phyloP scores from a whole-genome alignment of 345 rosid species.

The Triadica sebifera region DNA sequence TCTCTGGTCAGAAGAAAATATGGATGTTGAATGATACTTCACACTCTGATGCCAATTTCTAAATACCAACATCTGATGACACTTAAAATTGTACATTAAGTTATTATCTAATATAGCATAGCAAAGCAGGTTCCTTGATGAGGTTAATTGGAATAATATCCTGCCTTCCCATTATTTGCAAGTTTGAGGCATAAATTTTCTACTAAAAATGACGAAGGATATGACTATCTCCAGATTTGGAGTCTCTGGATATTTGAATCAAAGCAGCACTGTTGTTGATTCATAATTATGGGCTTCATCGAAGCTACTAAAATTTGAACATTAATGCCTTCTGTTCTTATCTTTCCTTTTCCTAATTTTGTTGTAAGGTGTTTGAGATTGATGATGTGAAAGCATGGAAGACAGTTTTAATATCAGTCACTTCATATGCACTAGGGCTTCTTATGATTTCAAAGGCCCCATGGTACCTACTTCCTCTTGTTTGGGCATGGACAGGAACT shows the following conservation, averaged over 20 bases:
- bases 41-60: neutral
- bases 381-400: constrained; percentile 83
- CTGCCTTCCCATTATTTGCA: neutral
- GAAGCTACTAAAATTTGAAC: neutral
- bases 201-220: neutral
- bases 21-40: constrained; percentile 15
- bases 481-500: constrained; percentile 99
- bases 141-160: neutral
- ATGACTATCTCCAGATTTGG: neutral
- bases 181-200: neutral
- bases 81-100: neutral
- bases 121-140: neutral
- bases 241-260: neutral
- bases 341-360: constrained; percentile 11
- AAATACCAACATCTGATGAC: neutral
- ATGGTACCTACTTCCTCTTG: constrained; percentile 90
- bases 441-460: constrained; percentile 84
- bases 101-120: neutral
- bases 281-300: neutral
- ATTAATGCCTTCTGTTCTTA: constrained; percentile 2
- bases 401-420: constrained; percentile 69
- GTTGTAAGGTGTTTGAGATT: constrained; percentile 75
- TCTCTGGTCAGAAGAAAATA: neutral
- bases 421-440: constrained; percentile 80
- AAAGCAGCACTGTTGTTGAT: neutral